These are phyloP conservation scores for Capronia americana DNA, from an alignment of 2,329 filamentous ascomycete species.

Conservation along the genomic window DNA sequence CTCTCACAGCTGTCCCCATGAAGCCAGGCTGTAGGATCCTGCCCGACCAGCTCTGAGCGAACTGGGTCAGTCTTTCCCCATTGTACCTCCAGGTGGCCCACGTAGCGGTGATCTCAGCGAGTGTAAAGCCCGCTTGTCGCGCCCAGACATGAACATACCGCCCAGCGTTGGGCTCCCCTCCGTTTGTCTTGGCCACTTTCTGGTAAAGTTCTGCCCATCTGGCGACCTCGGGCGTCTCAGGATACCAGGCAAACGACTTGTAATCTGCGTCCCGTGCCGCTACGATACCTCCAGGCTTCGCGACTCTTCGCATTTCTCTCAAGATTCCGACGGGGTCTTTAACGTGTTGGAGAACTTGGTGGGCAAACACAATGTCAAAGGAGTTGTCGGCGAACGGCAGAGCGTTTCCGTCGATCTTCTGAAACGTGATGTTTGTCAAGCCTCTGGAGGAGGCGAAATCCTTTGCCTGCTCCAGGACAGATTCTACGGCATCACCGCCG, in stretches of 20 bases:
- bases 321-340: constrained; percentile 58
- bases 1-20: constrained; percentile 34
- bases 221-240: constrained; percentile 40
- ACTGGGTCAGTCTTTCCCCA: constrained; percentile 31
- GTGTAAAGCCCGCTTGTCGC: constrained; percentile 39
- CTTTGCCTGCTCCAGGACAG: constrained; percentile 45
- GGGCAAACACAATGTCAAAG: constrained; percentile 67
- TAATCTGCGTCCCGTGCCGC: constrained; percentile 53
- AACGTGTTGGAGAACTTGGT: constrained; percentile 66
- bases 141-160: constrained; percentile 41
- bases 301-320: constrained; percentile 61
- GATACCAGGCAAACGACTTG: constrained; percentile 42
- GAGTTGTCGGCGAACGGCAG: constrained; percentile 53
- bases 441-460: constrained; percentile 42
- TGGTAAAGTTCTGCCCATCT: constrained; percentile 42
- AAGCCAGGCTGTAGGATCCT: constrained; percentile 38
- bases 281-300: constrained; percentile 60
- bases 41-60: constrained; percentile 36
- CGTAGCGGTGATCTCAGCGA: constrained; percentile 34
- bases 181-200: constrained; percentile 41
- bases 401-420: constrained; percentile 49
- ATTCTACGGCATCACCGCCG: constrained; percentile 45
- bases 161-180: constrained; percentile 44
- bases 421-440: constrained; percentile 47
- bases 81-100: constrained; percentile 38